Evolutionary conservation across 257 asterid genomes (phyloP), one percentile per base, ranked within the genome.

Genomic region (Petrea volubilis): DNA sequence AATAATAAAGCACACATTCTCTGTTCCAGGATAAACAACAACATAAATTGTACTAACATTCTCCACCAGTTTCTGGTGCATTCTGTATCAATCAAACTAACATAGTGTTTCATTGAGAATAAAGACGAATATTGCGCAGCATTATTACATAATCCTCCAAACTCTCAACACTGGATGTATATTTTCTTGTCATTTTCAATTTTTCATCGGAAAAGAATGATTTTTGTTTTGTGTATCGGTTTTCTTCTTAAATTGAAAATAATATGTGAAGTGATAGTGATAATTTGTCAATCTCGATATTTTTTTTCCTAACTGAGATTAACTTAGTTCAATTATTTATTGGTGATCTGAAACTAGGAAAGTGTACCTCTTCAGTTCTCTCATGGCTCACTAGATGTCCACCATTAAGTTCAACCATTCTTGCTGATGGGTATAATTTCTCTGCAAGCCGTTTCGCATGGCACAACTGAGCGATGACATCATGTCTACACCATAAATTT

Each of bases 361-460:
- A 51, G 8, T 29, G 11, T 84, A 95, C 99, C 97, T 92, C 98
- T 66, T 90, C 96, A 5, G 97, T 82, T 83, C 97, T 86, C 87
- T 95, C 99, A 69, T 88, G 96, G 85, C 94, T 90, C 69, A 95
- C 97, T 53, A 85, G 96, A 83, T 95, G 99, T 17, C 98, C 99
- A 24, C 99, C 99, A 6, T 77, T 87, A 73, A 95, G 97, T 71
- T 95, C 98, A 47, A 90, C 97, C 97, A 95, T 88, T 86, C 96
- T 88, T 56, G 99, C 94, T 50, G 69, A 83, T 75, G 98, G 99
- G 77, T 84, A 50, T 63, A 95, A 79, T 74, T 85, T 92, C 69
- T 88, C 90, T 0, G 98, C 96, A 65, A 95, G 91, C 65, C 87
- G 80, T 80, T 80, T 87, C 11, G 97, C 99, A 68, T 95, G 96